Evolutionary conservation across 768 basidiomycete species (phyloP).

Genomic region (Chalciporus chontae): DNA sequence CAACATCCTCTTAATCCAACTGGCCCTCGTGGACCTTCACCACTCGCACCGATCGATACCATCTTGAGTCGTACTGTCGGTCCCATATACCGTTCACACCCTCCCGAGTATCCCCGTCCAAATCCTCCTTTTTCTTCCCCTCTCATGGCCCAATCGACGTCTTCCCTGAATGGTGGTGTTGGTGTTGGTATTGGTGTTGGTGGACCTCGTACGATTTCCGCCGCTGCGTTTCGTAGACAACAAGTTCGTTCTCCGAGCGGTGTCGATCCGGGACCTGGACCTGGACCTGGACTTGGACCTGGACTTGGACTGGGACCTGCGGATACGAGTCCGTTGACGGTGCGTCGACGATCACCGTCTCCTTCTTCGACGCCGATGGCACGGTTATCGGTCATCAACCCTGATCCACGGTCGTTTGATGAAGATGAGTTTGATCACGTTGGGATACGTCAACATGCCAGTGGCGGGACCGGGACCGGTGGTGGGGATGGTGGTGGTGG

Average conservation of each 20-base stretch:
- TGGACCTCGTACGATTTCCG: conserved; percentile 59
- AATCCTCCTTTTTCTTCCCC: conserved; percentile 33
- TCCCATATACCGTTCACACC: conserved; percentile 24
- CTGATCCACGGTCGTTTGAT: conserved; percentile 22
- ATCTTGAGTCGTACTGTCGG: conserved; percentile 7
- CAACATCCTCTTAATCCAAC: conserved; percentile 17
- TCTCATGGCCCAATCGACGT: conserved; percentile 30
- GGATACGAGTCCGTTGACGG: conserved; percentile 45
- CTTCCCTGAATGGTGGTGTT: conserved; percentile 35
- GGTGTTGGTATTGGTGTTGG: too few relatives aligned
- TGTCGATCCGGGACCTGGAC: conserved; percentile 21
- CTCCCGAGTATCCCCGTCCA: conserved; percentile 43
- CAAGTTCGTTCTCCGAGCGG: conserved; percentile 32
- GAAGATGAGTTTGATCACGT: conserved; percentile 57
- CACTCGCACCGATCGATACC: conserved; percentile 5
- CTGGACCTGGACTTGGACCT: too few relatives aligned
- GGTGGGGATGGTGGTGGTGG: conserved; percentile 24
- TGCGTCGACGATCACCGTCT: conserved; percentile 43
- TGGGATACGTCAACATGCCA: conserved; percentile 41
- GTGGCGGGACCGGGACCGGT: too few relatives aligned
- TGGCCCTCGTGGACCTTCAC: conserved; percentile 3
- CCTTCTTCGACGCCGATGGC: conserved; percentile 31
- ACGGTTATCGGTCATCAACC: conserved; percentile 27
- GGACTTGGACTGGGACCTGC: too few relatives aligned
- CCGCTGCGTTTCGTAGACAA: conserved; percentile 68